phyloP scores from a whole-genome alignment of 192 early-diverging fungal genomes.

The Glomus cerebriforme region DNA sequence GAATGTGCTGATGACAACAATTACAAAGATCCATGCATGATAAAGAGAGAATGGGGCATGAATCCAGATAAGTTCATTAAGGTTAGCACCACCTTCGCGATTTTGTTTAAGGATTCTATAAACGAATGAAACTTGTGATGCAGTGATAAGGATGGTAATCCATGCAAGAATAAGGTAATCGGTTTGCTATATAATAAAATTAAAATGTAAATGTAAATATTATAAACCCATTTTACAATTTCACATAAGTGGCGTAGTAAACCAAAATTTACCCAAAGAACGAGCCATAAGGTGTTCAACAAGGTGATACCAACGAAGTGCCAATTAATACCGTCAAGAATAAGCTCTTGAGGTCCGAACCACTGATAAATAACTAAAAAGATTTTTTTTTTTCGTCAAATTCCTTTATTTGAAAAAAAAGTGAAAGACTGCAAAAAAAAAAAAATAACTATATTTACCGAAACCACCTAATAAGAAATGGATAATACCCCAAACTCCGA shows the following conservation, averaged over 20 bases:
- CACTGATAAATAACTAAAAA: slow-evolving; percentile 58
- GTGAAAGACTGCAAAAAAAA: too few relatives aligned
- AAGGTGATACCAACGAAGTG: slow-evolving; percentile 64
- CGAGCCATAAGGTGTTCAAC: slow-evolving; percentile 60
- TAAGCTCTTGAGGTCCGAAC: slow-evolving; percentile 53
- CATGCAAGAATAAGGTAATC: slow-evolving; percentile 56
- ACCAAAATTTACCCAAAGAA: slow-evolving; percentile 59
- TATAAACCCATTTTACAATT: too few relatives aligned
- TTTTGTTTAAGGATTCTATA: slow-evolving; percentile 54
- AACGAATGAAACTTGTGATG: slow-evolving; percentile 57
- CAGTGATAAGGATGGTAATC: slow-evolving; percentile 59
- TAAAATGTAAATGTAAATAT: not conserved
- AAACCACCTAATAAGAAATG: slow-evolving; percentile 65
- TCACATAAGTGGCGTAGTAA: not conserved
- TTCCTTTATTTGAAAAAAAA: not conserved
- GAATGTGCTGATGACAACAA: slow-evolving; percentile 60
- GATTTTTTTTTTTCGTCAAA: not conserved
- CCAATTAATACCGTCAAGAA: slow-evolving; percentile 60
- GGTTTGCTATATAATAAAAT: not conserved
- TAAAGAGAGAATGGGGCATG: slow-evolving; percentile 72
- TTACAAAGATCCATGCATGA: slow-evolving; percentile 65
- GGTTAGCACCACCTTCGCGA: slow-evolving; percentile 35
- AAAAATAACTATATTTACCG: slow-evolving; percentile 21
- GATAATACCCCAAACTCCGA: slow-evolving; percentile 63
- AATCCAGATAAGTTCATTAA: slow-evolving; percentile 52